Percentiles rank a stretch among this genome's conserved stretches.
Evolutionary conservation across 1,284 basidiomycete species (phyloP).

Genomic region (Rhizopogon parksii): DNA sequence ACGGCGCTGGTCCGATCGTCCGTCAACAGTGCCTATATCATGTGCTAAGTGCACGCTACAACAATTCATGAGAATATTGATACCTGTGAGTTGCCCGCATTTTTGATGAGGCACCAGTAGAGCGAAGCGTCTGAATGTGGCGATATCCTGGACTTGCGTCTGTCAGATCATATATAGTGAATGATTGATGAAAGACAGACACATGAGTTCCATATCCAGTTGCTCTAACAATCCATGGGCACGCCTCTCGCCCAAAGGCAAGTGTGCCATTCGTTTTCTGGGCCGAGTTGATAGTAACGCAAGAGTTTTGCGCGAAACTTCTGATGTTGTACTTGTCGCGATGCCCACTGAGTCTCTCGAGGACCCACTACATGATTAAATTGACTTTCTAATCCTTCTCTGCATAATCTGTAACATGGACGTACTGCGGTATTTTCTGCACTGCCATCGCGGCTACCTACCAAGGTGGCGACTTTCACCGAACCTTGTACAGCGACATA

Average conservation of each 20-base stretch:
- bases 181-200: neutral
- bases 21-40: neutral
- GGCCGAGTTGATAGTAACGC: neutral
- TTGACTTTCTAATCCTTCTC: neutral
- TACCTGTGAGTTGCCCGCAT: neutral
- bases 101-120: neutral
- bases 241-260: neutral
- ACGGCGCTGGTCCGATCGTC: neutral
- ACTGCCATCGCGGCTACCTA: neutral
- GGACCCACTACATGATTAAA: neutral
- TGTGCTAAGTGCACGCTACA: neutral
- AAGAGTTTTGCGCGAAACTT: neutral
- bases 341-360: constrained; percentile 1
- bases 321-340: constrained; percentile 1
- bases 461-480: neutral
- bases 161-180: neutral
- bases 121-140: neutral
- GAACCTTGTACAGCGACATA: neutral
- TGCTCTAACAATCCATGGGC: neutral
- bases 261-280: neutral
- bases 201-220: constrained; percentile 1
- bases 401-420: neutral
- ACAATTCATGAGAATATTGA: neutral
- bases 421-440: neutral
- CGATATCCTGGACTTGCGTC: neutral